These are phyloP conservation scores for Aspergillus sp. DNA, from an alignment of 2,329 filamentous ascomycete species.

Conservation along the genomic window DNA sequence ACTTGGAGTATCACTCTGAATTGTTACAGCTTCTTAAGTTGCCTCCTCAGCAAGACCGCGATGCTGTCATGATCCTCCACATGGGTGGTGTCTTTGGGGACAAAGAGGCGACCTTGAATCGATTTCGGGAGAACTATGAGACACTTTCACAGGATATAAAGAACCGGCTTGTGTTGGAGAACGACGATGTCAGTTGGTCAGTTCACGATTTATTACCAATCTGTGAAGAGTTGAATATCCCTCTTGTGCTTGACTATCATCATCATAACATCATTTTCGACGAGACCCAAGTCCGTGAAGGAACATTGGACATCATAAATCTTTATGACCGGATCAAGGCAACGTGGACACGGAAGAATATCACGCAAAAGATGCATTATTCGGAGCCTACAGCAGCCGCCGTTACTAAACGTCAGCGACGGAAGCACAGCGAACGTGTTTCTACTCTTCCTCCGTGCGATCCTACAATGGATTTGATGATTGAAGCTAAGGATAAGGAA, in stretches of 20 bases:
- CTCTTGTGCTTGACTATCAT: slow-evolving; percentile 86
- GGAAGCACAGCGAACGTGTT: slow-evolving; percentile 82
- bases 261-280: slow-evolving; percentile 96
- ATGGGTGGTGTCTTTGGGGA: slow-evolving; percentile 90
- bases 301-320: slow-evolving; percentile 72
- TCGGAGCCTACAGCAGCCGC: slow-evolving; percentile 75
- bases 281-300: slow-evolving; percentile 66
- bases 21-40: slow-evolving; percentile 72
- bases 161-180: slow-evolving; percentile 79
- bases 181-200: slow-evolving; percentile 90
- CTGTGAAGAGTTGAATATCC: slow-evolving; percentile 92
- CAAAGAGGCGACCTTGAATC: slow-evolving; percentile 70
- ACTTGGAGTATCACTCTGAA: slow-evolving; percentile 85
- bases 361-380: slow-evolving; percentile 96
- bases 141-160: slow-evolving; percentile 66
- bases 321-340: slow-evolving; percentile 72
- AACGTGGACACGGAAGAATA: slow-evolving; percentile 79
- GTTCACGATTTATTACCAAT: slow-evolving; percentile 86
- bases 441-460: slow-evolving; percentile 76
- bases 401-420: slow-evolving; percentile 69
- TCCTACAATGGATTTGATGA: slow-evolving; percentile 91
- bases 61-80: slow-evolving; percentile 92
- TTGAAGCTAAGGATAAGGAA: slow-evolving; percentile 97
- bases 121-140: slow-evolving; percentile 73
- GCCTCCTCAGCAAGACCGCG: slow-evolving; percentile 70